A percentile compares a stretch with the other conserved stretches of the same genome.
Evolutionary conservation across 75 land plant genomes (phyloP).

Genomic region (Ceratopteris richardii): DNA sequence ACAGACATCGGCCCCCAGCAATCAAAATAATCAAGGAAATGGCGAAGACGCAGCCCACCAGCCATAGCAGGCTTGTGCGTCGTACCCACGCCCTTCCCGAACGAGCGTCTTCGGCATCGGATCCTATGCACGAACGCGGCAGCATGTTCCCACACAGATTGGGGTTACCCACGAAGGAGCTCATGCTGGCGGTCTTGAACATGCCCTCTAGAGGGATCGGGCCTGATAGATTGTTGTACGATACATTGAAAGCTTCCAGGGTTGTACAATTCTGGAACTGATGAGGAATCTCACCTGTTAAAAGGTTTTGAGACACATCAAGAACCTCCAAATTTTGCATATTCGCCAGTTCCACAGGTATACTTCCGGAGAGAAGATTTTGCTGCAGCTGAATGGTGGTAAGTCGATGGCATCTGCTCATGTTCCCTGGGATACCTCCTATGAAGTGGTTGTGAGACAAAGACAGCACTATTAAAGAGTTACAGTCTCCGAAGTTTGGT

Average conservation of each 20-base stretch:
- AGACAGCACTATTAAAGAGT: conserved; percentile 22
- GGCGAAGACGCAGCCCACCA: conserved; percentile 42
- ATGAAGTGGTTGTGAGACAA: conserved; percentile 27
- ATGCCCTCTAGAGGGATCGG: conserved; percentile 58
- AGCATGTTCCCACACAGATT: conserved; percentile 65
- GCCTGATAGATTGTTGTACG: conserved; percentile 69
- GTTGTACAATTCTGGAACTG: conserved; percentile 31
- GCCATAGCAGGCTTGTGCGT: conserved; percentile 38
- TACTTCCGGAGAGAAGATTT: conserved; percentile 31
- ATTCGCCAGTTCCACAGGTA: conserved; percentile 35
- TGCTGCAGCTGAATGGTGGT: conserved; percentile 20
- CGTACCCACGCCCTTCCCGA: conserved; percentile 1
- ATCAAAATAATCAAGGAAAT: conserved; percentile 33
- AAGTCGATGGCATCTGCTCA: conserved; percentile 35
- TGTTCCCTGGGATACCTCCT: conserved; percentile 32
- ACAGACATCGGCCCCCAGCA: conserved; percentile 41
- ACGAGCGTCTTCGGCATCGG: background rate
- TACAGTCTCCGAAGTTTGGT: conserved; percentile 18
- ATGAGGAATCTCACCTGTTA: conserved; percentile 14
- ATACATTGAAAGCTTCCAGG: conserved; percentile 55
- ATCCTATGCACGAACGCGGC: conserved; percentile 20
- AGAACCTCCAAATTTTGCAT: conserved; percentile 18
- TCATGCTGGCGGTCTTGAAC: conserved; percentile 27
- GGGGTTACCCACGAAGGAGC: conserved; percentile 54
- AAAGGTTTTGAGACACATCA: conserved; percentile 19